Evolutionary conservation across 805 yeast genomes (phyloP), one percentile per base, ranked within the genome.

Genomic region (Kuraishia floccosa): DNA sequence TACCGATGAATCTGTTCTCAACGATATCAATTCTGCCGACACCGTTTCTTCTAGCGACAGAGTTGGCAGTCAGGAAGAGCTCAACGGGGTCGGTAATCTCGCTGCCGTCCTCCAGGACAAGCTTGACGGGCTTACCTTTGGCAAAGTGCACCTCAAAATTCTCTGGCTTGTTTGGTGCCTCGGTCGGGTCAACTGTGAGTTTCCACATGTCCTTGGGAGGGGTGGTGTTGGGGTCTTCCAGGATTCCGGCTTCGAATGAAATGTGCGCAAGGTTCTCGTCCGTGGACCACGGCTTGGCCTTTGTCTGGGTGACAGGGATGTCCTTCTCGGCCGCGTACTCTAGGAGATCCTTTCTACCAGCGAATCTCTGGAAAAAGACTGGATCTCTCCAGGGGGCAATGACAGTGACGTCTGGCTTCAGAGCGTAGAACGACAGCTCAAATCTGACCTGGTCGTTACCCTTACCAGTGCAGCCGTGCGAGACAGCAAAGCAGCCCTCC

Each of bases 151-250:
- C 76, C 15, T 81, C 62, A 59, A 91, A 76, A 55, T 79, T 80
- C 68, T 91, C 96, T 49, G 97, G 97, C 30, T 65, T 64, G 39
- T 83, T 76, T 50, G 98, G 98, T 35, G 98, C 97, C 52, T 89
- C 96, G 25, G 65, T 54, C 49, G 98, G 97, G 61, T 89, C 98
- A 38, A 81, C 84, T 26, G 96, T 91, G 56, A 91, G 75, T 67
- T 91, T 91, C 98, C 98, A 91, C 98, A 91, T 91, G 60, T 91
- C 98, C 68, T 87, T 89, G 63, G 98, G 98, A 42, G 98, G 98
- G 32, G 98, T 91, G 47, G 89, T 77, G 60, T 91, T 83, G 54
- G 99, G 99, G 65, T 91, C 95, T 66, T 91, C 99, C 52, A 91
- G 75, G 46, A 91, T 91, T 63, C 99, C 99, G 41, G 99, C 99